Conservation (phyloP, 202 grass and related monocot genomes). For the Bolboschoenoplectus hybrid region DNA sequence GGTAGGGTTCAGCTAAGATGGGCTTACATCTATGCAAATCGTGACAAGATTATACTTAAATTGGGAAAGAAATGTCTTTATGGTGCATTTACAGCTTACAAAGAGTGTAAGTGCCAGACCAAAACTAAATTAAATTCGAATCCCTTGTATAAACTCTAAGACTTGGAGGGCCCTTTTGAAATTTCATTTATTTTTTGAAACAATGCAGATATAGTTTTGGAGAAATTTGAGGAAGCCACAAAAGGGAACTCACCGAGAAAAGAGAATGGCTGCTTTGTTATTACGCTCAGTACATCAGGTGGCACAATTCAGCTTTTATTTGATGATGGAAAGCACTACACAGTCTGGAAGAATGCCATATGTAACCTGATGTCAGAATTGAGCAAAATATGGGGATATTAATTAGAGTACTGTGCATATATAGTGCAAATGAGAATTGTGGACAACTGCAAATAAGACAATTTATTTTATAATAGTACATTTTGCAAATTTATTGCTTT, state of each 20-base stretch:
- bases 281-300: constrained; percentile 50
- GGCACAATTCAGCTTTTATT: constrained; percentile 61
- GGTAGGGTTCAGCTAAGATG: constrained; percentile 55
- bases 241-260: constrained; percentile 45
- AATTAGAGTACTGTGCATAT: constrained; percentile 8
- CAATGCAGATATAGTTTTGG: constrained; percentile 53
- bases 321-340: constrained; percentile 54
- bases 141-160: not conserved
- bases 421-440: not conserved
- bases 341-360: constrained; percentile 61
- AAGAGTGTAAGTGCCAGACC: constrained; percentile 55
- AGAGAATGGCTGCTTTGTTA: constrained; percentile 35
- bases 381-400: not conserved
- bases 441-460: not conserved
- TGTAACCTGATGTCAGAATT: constrained; percentile 43
- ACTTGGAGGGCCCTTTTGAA: not conserved
- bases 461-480: not conserved
- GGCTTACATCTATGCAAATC: constrained; percentile 45
- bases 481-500: not conserved
- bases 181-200: not conserved
- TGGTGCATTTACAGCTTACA: constrained; percentile 46
- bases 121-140: not conserved
- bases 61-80: constrained; percentile 52
- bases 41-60: constrained; percentile 54
- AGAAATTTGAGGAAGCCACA: constrained; percentile 41